phyloP scores from a whole-genome alignment of 2,329 filamentous ascomycete genomes.

The Xylaria polymorpha region DNA sequence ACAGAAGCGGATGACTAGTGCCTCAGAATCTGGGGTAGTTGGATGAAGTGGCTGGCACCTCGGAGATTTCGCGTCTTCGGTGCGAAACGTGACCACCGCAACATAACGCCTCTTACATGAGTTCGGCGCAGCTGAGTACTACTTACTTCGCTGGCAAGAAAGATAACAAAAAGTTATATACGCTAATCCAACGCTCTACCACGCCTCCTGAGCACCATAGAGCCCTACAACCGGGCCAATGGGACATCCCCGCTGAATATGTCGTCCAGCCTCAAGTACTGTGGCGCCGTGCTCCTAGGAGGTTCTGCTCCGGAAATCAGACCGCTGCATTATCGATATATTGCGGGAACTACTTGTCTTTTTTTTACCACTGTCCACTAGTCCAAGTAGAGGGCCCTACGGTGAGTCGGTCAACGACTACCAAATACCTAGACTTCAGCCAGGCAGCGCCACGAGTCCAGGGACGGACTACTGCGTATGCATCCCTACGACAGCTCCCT shows the following conservation, averaged over 20 bases:
- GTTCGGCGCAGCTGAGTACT: neutral
- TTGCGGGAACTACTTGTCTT: slow-evolving; percentile 5
- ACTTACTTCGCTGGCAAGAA: neutral
- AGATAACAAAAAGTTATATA: neutral
- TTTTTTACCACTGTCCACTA: neutral
- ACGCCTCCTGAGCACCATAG: neutral
- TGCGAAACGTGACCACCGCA: neutral
- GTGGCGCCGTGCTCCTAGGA: slow-evolving; percentile 13
- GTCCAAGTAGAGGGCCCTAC: slow-evolving; percentile 3
- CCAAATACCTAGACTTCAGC: neutral
- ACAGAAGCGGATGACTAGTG: neutral
- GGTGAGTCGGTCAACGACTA: slow-evolving; percentile 8
- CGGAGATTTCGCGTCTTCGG: slow-evolving; percentile 9
- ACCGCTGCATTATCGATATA: slow-evolving; percentile 19
- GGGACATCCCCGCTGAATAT: slow-evolving; percentile 5
- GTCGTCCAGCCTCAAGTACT: slow-evolving; percentile 1
- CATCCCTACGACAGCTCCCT: neutral
- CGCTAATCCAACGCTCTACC: neutral
- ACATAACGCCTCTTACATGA: neutral
- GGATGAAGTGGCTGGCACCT: slow-evolving; percentile 2
- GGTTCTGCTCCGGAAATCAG: slow-evolving; percentile 13
- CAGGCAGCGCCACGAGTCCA: neutral
- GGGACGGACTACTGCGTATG: neutral
- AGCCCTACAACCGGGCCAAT: neutral
- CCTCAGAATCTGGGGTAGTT: slow-evolving; percentile 21